phyloP scores from a whole-genome alignment of 2,329 filamentous ascomycete genomes.

The Apiospora saccharicola region DNA sequence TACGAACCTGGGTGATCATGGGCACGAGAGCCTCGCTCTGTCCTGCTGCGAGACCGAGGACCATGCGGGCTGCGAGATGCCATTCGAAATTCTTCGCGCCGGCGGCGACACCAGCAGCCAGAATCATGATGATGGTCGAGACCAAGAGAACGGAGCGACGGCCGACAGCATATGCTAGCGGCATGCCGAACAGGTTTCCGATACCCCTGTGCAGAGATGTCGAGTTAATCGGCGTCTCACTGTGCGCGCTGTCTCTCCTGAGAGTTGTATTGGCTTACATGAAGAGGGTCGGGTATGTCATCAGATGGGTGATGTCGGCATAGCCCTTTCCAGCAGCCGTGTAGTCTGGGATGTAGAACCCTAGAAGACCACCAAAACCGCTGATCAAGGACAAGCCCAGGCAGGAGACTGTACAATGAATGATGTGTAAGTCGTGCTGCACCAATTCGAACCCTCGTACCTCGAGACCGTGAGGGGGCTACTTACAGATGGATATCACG shows the following conservation, averaged over 20 bases:
- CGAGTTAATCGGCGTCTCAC: neutral
- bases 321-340: conserved; percentile 44
- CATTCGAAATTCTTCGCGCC: conserved; percentile 41
- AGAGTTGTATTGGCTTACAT: conserved; percentile 20
- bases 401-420: conserved; percentile 45
- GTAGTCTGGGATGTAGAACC: conserved; percentile 50
- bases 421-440: neutral
- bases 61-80: conserved; percentile 47
- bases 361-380: conserved; percentile 50
- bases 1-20: conserved; percentile 42
- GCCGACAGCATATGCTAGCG: conserved; percentile 45
- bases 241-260: too few species aligned
- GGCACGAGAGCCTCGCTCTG: conserved; percentile 52
- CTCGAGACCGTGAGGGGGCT: neutral
- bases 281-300: conserved; percentile 44
- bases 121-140: conserved; percentile 40
- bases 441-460: too few species aligned
- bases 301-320: conserved; percentile 48
- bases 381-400: conserved; percentile 48
- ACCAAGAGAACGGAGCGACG: conserved; percentile 43
- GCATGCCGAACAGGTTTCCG: conserved; percentile 42
- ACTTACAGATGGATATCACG: conserved; percentile 36
- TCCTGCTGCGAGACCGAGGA: conserved; percentile 49
- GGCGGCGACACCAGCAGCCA: conserved; percentile 41
- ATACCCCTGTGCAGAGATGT: conserved; percentile 39